Percentiles rank a stretch among this genome's conserved stretches.
Evolutionary conservation across 73 alveolate species (phyloP).

Genomic region (Symbiodinium pilosum): DNA sequence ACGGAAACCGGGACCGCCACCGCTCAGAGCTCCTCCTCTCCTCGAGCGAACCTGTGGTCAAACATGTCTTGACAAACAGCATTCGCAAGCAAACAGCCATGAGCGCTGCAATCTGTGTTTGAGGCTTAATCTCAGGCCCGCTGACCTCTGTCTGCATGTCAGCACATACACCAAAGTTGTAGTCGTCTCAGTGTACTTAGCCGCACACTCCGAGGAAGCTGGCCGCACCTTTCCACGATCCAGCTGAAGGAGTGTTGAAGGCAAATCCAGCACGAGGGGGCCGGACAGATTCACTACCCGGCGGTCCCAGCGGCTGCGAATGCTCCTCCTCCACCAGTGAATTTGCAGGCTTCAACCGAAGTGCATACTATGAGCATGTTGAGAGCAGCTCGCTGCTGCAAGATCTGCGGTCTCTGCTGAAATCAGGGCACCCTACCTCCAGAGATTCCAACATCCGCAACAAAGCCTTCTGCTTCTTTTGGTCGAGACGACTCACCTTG

Average conservation of each 20-base stretch:
- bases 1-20: neutral
- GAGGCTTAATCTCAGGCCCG: neutral
- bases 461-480: slow-evolving; percentile 54
- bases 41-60: neutral
- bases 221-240: neutral
- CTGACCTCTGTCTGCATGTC: neutral
- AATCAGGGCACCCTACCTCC: too few relatives aligned
- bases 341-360: neutral
- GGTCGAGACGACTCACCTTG: slow-evolving; percentile 73
- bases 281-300: neutral
- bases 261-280: neutral
- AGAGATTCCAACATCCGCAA: slow-evolving; percentile 64
- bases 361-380: too few relatives aligned
- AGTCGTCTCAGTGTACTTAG: neutral
- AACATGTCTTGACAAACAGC: too few relatives aligned
- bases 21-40: neutral
- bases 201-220: neutral
- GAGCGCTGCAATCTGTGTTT: neutral
- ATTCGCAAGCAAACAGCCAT: neutral
- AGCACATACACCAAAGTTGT: neutral
- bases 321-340: neutral
- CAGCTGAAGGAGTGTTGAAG: neutral
- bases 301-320: neutral
- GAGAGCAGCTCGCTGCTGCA: too few relatives aligned
- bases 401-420: too few relatives aligned